Conservation (phyloP, 2,329 filamentous ascomycete species). For the Fusarium sp. region DNA sequence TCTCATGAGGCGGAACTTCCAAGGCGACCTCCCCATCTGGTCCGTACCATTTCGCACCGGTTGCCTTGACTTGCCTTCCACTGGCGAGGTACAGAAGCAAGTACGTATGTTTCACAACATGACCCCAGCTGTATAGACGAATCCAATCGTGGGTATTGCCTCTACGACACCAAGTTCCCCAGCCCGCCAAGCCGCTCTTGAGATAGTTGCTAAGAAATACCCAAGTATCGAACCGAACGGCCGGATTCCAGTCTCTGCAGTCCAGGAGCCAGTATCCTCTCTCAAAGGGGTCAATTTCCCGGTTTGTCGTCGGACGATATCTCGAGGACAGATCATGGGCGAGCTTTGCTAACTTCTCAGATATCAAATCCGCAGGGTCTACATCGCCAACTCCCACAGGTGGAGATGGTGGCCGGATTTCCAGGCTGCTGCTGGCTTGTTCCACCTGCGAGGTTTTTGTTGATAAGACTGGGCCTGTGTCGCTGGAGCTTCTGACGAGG, state of each 20-base stretch:
- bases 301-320: conserved; percentile 60
- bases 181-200: conserved; percentile 68
- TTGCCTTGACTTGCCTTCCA: conserved; percentile 67
- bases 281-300: conserved; percentile 65
- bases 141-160: conserved; percentile 57
- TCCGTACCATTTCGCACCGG: conserved; percentile 74
- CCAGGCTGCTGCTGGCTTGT: conserved; percentile 50
- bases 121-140: conserved; percentile 82
- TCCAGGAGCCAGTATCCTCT: conserved; percentile 82
- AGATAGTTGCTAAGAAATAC: conserved; percentile 70
- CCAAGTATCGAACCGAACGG: conserved; percentile 68
- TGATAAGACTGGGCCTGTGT: conserved; percentile 39
- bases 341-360: conserved; percentile 62
- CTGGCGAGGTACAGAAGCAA: conserved; percentile 80
- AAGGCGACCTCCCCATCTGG: conserved; percentile 65
- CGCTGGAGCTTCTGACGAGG: conserved; percentile 47
- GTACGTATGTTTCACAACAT: conserved; percentile 77
- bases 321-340: conserved; percentile 63
- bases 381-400: conserved; percentile 60
- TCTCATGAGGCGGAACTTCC: conserved; percentile 49
- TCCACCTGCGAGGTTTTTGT: conserved; percentile 21
- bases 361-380: conserved; percentile 63
- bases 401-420: conserved; percentile 67
- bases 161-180: conserved; percentile 71
- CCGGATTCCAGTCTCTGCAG: conserved; percentile 63